phyloP scores from a whole-genome alignment of 1,139 yeast species.

The Geotrichum bryndzae region DNA sequence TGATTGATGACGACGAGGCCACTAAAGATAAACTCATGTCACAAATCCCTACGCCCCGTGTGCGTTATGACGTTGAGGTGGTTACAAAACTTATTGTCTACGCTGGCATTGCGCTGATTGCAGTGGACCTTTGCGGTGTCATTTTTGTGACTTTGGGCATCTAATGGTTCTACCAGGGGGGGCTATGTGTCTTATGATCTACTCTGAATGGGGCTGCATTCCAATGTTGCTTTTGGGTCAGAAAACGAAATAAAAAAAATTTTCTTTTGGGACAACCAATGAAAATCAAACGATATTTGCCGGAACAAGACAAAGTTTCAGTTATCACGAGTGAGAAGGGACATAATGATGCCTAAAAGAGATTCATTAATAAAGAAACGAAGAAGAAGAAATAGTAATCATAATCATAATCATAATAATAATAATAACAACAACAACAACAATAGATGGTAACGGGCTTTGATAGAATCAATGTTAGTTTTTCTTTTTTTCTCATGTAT shows the following conservation, averaged over 20 bases:
- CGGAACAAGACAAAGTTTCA: not conserved
- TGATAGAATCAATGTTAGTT: too few relatives aligned
- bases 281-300: not conserved
- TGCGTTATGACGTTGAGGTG: slow-evolving; percentile 67
- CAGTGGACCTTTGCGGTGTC: slow-evolving; percentile 23
- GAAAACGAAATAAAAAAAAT: not conserved
- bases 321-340: not conserved
- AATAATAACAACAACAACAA: too few relatives aligned
- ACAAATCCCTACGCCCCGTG: slow-evolving; percentile 39
- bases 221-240: not conserved
- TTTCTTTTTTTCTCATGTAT: too few relatives aligned
- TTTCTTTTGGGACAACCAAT: not conserved
- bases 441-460: too few relatives aligned
- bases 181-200: not conserved
- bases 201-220: not conserved
- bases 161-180: not conserved
- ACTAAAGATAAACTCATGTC: slow-evolving; percentile 28
- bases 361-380: not conserved
- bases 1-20: slow-evolving; percentile 11
- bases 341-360: not conserved
- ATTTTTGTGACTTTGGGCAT: slow-evolving; percentile 22
- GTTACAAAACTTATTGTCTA: slow-evolving; percentile 68
- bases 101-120: slow-evolving; percentile 54
- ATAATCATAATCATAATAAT: too few relatives aligned
- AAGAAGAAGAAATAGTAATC: too few relatives aligned